Conservation (phyloP, 495 filamentous ascomycete species). For the Penicillium canariense region DNA sequence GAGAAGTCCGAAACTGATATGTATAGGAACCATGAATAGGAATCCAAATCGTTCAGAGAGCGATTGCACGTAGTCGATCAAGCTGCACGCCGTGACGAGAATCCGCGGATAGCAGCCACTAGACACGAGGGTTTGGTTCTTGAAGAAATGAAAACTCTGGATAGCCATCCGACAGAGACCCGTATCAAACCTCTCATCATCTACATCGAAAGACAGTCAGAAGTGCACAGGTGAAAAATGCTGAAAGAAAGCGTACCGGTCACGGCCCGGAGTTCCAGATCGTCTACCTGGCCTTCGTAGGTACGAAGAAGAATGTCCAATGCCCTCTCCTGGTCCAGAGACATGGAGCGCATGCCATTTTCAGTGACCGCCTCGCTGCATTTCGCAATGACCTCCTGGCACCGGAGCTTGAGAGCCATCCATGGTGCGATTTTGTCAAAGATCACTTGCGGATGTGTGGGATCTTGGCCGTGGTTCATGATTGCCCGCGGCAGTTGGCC, state of each 20-base stretch:
- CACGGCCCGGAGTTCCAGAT: slow-evolving; percentile 30
- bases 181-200: slow-evolving; percentile 34
- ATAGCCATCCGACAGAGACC: slow-evolving; percentile 35
- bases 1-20: slow-evolving; percentile 32
- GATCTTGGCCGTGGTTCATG: slow-evolving; percentile 35
- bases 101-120: slow-evolving; percentile 35
- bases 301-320: slow-evolving; percentile 36
- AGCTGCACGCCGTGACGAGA: slow-evolving; percentile 31
- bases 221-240: neutral
- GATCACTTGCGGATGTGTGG: slow-evolving; percentile 31
- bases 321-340: slow-evolving; percentile 35
- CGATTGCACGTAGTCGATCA: slow-evolving; percentile 34
- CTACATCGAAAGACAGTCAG: slow-evolving; percentile 8
- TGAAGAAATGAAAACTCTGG: slow-evolving; percentile 45
- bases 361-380: slow-evolving; percentile 36
- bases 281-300: slow-evolving; percentile 36
- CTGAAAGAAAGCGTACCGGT: slow-evolving; percentile 24
- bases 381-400: slow-evolving; percentile 35
- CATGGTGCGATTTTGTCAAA: slow-evolving; percentile 32
- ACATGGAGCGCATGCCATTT: slow-evolving; percentile 41
- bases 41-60: slow-evolving; percentile 20
- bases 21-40: slow-evolving; percentile 30
- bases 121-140: slow-evolving; percentile 30
- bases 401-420: slow-evolving; percentile 34
- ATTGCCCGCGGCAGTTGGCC: slow-evolving; percentile 37